Base-by-base conservation (phyloP, 2,329 filamentous ascomycete genomes). In the Pseudofabraea citricarpa region DNA sequence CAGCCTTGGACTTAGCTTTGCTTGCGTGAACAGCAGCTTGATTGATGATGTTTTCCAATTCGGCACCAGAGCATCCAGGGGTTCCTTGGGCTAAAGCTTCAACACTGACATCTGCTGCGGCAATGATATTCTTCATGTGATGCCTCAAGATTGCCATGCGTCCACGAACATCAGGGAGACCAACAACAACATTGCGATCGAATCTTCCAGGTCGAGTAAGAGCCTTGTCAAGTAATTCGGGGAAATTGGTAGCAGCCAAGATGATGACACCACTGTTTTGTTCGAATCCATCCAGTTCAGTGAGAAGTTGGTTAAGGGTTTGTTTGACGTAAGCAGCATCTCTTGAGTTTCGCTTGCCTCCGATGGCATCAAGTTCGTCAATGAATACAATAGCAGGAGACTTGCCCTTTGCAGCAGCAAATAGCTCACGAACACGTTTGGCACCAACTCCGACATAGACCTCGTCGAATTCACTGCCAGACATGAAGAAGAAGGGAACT, bases 401-500 rank as follows among this genome's bases (percentile, higher is more conserved):
- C 70, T 97, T 96, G 51, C 74, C 66, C 54, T 90, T 87, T 52
- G 91, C 91, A 44, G 86, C 81, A 36, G 74, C 70, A 64, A 95
- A 95, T n/a, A 95, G 77, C 50, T 96, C 93, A 46, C 93, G 88
- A 38, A 98, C 91, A 59, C 93, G 87, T 74, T 98, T 95, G 36
- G 90, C 90, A 61, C 90, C 90, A 42, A 98, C 93, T 61, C 93
- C 93, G 26, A 98, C 94, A 60, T 96, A 98, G 41, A 98, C 85
- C 67, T 98, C 93, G 60, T 98, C 93, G 61, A 98, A 98, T 64
- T 98, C 93, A 46, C 89, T 95, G 40, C 93, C 93, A 60, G 93
- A 98, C 91, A 98, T 97, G 76, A 96, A 98, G 75, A 97, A 98
- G 75, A 98, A 98, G 1, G 93, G 93, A 15, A 98, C 93, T 44